phyloP scores from a whole-genome alignment of 768 basidiomycete genomes.

The Amanita brunnescens region DNA sequence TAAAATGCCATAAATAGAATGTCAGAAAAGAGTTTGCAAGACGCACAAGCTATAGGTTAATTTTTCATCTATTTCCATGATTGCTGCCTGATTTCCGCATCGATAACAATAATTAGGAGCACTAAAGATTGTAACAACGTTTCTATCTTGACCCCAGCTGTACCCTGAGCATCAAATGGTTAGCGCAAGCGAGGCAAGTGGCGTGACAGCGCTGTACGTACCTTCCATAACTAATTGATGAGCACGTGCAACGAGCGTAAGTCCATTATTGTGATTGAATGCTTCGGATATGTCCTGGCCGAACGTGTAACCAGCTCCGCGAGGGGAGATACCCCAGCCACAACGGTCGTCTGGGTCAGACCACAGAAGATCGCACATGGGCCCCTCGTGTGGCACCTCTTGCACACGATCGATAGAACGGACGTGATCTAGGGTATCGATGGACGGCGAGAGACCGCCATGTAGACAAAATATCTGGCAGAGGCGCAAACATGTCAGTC shows the following conservation, averaged over 20 bases:
- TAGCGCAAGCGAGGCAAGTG: background rate
- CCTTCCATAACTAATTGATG: conserved; percentile 98
- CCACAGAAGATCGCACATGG: conserved; percentile 99
- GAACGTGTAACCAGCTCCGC: conserved; percentile 98
- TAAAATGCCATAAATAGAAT: background rate
- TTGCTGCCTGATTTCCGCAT: conserved; percentile 98
- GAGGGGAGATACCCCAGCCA: conserved; percentile 98
- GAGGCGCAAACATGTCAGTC: background rate
- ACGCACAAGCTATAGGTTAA: conserved; percentile 87
- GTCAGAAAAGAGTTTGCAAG: conserved; percentile 3
- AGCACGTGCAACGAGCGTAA: conserved; percentile 90
- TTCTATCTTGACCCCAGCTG: conserved; percentile 98
- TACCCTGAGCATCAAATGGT: conserved; percentile 42
- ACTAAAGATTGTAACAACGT: conserved; percentile 99
- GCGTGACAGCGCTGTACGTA: conserved; percentile 25
- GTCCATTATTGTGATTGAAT: conserved; percentile 98
- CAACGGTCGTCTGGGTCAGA: conserved; percentile 99
- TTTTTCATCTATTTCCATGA: conserved; percentile 99
- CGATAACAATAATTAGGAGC: conserved; percentile 99
- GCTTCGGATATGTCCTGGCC: conserved; percentile 99
- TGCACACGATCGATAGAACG: conserved; percentile 98
- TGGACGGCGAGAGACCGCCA: conserved; percentile 95
- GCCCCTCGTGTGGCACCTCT: conserved; percentile 98
- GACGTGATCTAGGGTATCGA: conserved; percentile 99
- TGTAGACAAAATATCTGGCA: conserved; percentile 95